Base-by-base conservation (phyloP, 2,329 filamentous ascomycete genomes). In the Aureobasidium sp. region DNA sequence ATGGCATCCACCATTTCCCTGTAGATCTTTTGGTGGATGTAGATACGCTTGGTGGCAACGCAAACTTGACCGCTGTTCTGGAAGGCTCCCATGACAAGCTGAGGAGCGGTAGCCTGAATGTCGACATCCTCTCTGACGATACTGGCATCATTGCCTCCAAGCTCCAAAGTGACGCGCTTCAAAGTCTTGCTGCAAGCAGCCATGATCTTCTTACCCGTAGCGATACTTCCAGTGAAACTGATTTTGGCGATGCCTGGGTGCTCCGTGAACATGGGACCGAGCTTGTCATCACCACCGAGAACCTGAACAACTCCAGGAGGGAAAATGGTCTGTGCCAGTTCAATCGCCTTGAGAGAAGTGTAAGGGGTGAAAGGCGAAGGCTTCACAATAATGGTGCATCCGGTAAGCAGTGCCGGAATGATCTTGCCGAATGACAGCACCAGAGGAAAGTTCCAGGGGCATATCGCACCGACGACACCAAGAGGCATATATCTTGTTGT, bases 241-340 rank as follows among this genome's bases (percentile, higher is more conserved):
- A 85, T 77, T 71, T 83, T 85, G 54, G 76, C 72, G 53, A 84
- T 75, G 17, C 72, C 77, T 0, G 79, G 78, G 60, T 85, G 81
- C n/a, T 63, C 65, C 0, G 79, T 82, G 48, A 85, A 64, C 72
- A 72, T 74, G 0, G 77, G 79, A 3, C 82, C 82, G 5, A 85
- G 74, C 37, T 72, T 70, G 58, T 84, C 80, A 48, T 79, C 79
- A 6, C 81, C 82, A 48, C 77, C 77, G 2, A 85, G 65, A 0
- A 72, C 77, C 60, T 84, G 80, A 1, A 85, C 63, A n/a, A 85
- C 79, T 34, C 82, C 82, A 0, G 79, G 75, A 2, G 80, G 80
- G 66, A 84, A 79, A 66, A 83, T 70, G 19, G 74, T 63, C 54
- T 78, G 72, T 0, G 73, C 79, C 2, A 85, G 63, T 64, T 85